Base-by-base conservation (phyloP, 2,329 filamentous ascomycete species). In the Exophiala mesophila region DNA sequence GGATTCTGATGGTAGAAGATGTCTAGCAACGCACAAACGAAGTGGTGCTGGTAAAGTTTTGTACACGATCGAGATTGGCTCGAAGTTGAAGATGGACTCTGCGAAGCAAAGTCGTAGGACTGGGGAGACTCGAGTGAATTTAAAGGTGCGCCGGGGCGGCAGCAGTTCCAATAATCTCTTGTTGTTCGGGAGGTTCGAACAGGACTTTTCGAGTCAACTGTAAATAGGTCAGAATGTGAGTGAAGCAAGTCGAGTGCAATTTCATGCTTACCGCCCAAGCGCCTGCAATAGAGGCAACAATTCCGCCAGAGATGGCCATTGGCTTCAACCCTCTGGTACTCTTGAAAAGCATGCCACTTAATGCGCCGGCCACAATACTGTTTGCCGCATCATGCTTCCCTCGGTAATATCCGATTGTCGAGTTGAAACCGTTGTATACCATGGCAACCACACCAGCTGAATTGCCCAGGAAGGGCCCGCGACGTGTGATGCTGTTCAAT, bases 271-370 rank as follows among this genome's bases (percentile, higher is more conserved):
- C 90, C 60, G 89, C 83, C 92, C 94, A 98, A 47, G 72, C 77
- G 53, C 85, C 88, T 41, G 92, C 94, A 50, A 92, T 76, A 30
- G 81, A 79, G 39, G 83, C 92, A 45, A 97, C 89, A 54, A 98
- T 83, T 56, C 83, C 87, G 51, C 88, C 86, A 24, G 89, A 95
- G 59, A 97, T 92, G 72, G 92, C 74, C 89, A 97, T 97, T 23
- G 88, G 89, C 66, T 85, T 78, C 49, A 92, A 52, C 4, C 92
- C 92, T 59, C 86, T 78, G 36, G 94, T 97, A 65, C 89, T 94
- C 76, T 96, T 97, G 71, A 98, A 98, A 10, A 98, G 64, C 76
- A 90, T 89, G 45, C 92, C 92, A 60, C 88, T 94, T 56, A 98
- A 64, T 1, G 76, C 84, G 53, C 94, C 92, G 4, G 92, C 90